Evolutionary conservation across 305 asterid genomes (phyloP).

Genomic region (Fraxinus ornus): DNA sequence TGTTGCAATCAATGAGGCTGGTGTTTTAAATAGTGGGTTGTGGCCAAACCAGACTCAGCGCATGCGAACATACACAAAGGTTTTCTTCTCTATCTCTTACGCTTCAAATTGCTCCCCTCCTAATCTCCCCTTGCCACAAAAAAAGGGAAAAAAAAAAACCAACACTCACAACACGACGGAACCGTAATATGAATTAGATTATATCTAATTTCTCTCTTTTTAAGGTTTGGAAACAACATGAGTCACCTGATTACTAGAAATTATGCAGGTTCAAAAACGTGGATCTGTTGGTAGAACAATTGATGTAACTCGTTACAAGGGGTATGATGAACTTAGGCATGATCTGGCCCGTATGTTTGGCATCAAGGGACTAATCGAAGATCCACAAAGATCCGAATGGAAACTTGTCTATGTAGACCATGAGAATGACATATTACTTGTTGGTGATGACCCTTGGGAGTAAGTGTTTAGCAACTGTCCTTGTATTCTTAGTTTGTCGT

Average conservation of each 20-base stretch:
- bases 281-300: constrained; percentile 97
- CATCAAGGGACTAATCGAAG: constrained; percentile 82
- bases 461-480: constrained; percentile 40
- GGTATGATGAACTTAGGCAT: constrained; percentile 80
- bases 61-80: constrained; percentile 90
- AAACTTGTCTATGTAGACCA: constrained; percentile 94
- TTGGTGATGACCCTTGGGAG: constrained; percentile 99
- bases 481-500: neutral
- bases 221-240: neutral
- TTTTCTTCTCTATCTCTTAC: constrained; percentile 11
- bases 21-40: constrained; percentile 53
- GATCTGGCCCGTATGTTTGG: constrained; percentile 97
- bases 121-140: constrained; percentile 38
- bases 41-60: constrained; percentile 89
- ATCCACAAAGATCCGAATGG: constrained; percentile 88
- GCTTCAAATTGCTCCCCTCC: neutral
- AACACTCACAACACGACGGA: neutral
- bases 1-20: constrained; percentile 57
- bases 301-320: constrained; percentile 83
- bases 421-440: constrained; percentile 87
- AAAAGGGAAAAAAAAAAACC: no score
- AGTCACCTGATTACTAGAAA: constrained; percentile 9
- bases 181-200: neutral
- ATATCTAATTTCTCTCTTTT: neutral
- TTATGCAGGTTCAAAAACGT: constrained; percentile 84